These are phyloP conservation scores for Aeschynomene evenia DNA, from an alignment of 306 rosid genomes.

Conservation along the genomic window DNA sequence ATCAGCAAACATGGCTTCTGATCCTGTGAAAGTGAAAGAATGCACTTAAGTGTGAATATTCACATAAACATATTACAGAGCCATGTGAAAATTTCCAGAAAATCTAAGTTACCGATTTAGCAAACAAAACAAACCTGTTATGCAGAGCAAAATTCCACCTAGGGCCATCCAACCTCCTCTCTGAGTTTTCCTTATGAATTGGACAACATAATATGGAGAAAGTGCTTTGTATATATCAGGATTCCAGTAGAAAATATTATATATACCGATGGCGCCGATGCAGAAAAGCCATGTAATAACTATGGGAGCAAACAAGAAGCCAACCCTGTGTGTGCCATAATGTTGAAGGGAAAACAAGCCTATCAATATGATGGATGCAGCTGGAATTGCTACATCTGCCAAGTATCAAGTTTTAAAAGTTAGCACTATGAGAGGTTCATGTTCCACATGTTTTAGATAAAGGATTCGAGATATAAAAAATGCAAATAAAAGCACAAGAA, in stretches of 20 bases:
- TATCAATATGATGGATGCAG: constrained; percentile 57
- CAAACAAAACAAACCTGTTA: constrained; percentile 52
- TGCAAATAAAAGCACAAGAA: too few species aligned
- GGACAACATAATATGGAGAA: constrained; percentile 64
- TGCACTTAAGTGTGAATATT: background rate
- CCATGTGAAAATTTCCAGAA: too few species aligned
- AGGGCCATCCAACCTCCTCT: constrained; percentile 83
- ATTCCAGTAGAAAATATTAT: constrained; percentile 66
- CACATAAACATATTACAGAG: too few species aligned
- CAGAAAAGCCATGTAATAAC: constrained; percentile 75
- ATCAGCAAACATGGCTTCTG: constrained; percentile 94
- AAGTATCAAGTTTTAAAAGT: background rate
- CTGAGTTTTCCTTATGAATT: constrained; percentile 67
- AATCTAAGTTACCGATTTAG: background rate
- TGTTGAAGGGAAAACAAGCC: constrained; percentile 74
- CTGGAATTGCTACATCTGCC: constrained; percentile 72
- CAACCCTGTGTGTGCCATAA: constrained; percentile 79
- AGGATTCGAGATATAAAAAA: too few species aligned
- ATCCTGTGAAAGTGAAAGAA: constrained; percentile 47
- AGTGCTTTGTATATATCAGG: constrained; percentile 62
- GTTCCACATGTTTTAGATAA: too few species aligned
- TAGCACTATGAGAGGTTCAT: too few species aligned
- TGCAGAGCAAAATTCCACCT: constrained; percentile 79
- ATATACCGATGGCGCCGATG: constrained; percentile 73
- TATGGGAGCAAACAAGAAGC: constrained; percentile 76